These are phyloP conservation scores for Aspergillus sparsus DNA, from an alignment of 495 filamentous ascomycete species.

Conservation along the genomic window DNA sequence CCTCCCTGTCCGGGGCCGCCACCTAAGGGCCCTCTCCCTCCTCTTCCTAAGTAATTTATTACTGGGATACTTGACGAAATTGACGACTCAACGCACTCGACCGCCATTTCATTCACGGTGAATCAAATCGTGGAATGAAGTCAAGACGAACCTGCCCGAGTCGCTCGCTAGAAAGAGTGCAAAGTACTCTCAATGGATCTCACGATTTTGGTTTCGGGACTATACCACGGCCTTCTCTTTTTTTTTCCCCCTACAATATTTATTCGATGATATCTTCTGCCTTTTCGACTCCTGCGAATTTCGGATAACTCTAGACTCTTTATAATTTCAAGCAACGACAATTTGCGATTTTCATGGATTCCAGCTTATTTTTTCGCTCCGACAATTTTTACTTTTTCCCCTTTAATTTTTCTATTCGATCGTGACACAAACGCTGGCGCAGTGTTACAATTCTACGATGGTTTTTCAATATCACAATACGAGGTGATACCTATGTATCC, in stretches of 20 bases:
- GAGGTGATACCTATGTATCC: slow-evolving; percentile 7
- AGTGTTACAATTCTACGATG: slow-evolving; percentile 23
- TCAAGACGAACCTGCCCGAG: slow-evolving; percentile 22
- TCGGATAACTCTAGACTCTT: slow-evolving; percentile 19
- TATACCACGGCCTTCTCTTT: slow-evolving; percentile 28
- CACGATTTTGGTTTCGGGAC: slow-evolving; percentile 31
- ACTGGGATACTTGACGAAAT: slow-evolving; percentile 36
- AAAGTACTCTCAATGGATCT: slow-evolving; percentile 39
- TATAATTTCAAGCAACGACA: slow-evolving; percentile 18
- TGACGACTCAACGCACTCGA: slow-evolving; percentile 40
- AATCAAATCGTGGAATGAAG: slow-evolving; percentile 1
- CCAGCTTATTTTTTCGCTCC: slow-evolving; percentile 18
- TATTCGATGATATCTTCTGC: slow-evolving; percentile 20
- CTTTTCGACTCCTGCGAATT: slow-evolving; percentile 15
- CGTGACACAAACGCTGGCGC: slow-evolving; percentile 27
- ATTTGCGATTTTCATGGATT: slow-evolving; percentile 13
- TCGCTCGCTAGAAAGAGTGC: slow-evolving; percentile 26
- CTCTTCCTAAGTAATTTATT: slow-evolving; percentile 67
- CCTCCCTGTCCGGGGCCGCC: slow-evolving; percentile 86
- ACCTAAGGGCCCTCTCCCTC: slow-evolving; percentile 79
- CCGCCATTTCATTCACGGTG: slow-evolving; percentile 17
- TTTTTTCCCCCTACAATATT: slow-evolving; percentile 18
- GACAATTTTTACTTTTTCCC: slow-evolving; percentile 19
- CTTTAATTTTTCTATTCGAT: slow-evolving; percentile 13
- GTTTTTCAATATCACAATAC: slow-evolving; percentile 23